Evolutionary conservation across 352 stramenopile species (phyloP).

Genomic region (Phytophthora rubi): DNA sequence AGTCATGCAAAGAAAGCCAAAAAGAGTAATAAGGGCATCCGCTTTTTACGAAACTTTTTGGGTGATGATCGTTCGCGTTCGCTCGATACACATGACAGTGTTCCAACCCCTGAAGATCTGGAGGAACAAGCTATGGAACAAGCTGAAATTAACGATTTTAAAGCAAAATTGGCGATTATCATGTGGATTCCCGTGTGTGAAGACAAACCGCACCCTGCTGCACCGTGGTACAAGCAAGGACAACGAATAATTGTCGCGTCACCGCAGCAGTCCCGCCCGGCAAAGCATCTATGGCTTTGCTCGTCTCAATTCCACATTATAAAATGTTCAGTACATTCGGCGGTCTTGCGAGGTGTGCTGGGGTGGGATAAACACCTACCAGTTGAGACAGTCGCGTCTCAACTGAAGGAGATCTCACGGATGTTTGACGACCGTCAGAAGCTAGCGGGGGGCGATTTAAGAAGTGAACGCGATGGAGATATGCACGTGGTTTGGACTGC

Average conservation of each 20-base stretch:
- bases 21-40: conserved; percentile 62
- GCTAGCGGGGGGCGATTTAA: not conserved
- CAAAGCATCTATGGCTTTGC: conserved; percentile 61
- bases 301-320: conserved; percentile 75
- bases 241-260: conserved; percentile 53
- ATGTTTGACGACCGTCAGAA: conserved; percentile 32
- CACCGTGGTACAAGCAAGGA: conserved; percentile 50
- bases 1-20: conserved; percentile 46
- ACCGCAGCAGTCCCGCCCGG: conserved; percentile 44
- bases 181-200: conserved; percentile 64
- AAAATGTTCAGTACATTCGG: conserved; percentile 48
- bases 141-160: conserved; percentile 70
- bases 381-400: conserved; percentile 49
- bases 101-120: conserved; percentile 27
- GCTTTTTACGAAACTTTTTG: conserved; percentile 59
- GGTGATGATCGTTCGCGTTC: conserved; percentile 39
- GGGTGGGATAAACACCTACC: conserved; percentile 51
- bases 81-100: conserved; percentile 5
- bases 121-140: conserved; percentile 46
- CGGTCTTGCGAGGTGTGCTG: conserved; percentile 46
- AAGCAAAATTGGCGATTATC: conserved; percentile 60
- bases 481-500: conserved; percentile 55
- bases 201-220: conserved; percentile 37
- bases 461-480: conserved; percentile 21
- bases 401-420: conserved; percentile 59